Percentiles rank a stretch among this genome's conserved stretches.
phyloP scores from a whole-genome alignment of 371 early-diverging fungal genomes.

The Rhizopus microsporus region DNA sequence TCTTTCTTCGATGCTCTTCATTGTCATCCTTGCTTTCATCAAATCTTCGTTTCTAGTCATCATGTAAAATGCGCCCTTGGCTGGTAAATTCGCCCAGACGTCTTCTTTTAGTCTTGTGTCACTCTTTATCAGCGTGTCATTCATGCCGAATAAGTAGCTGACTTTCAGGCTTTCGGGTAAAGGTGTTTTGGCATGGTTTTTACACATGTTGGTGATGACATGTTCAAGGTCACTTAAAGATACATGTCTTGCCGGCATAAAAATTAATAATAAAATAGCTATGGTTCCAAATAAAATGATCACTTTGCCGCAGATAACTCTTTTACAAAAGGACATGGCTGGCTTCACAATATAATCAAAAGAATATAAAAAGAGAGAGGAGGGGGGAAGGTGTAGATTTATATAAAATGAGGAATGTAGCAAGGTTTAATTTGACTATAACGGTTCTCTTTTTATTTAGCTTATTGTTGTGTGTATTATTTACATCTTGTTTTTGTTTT shows the following conservation, averaged over 20 bases:
- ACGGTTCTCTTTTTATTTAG: no score
- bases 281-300: neutral
- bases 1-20: slow-evolving; percentile 48
- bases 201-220: slow-evolving; percentile 15
- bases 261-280: neutral
- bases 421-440: neutral
- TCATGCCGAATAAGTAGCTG: neutral
- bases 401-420: no score
- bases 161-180: neutral
- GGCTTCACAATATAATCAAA: neutral
- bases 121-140: neutral
- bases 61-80: slow-evolving; percentile 37
- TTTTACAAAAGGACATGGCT: slow-evolving; percentile 1
- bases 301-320: slow-evolving; percentile 3
- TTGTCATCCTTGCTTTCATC: slow-evolving; percentile 34
- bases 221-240: slow-evolving; percentile 14
- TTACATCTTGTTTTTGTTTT: neutral
- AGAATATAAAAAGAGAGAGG: neutral
- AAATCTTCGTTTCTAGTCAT: slow-evolving; percentile 36
- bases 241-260: neutral
- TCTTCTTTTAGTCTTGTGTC: slow-evolving; percentile 13
- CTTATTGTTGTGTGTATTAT: neutral
- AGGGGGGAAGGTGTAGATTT: neutral
- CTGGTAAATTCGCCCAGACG: slow-evolving; percentile 25
- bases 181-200: neutral